Evolutionary conservation across 2,329 filamentous ascomycete species (phyloP).

Genomic region (Hypoxylon sp.): DNA sequence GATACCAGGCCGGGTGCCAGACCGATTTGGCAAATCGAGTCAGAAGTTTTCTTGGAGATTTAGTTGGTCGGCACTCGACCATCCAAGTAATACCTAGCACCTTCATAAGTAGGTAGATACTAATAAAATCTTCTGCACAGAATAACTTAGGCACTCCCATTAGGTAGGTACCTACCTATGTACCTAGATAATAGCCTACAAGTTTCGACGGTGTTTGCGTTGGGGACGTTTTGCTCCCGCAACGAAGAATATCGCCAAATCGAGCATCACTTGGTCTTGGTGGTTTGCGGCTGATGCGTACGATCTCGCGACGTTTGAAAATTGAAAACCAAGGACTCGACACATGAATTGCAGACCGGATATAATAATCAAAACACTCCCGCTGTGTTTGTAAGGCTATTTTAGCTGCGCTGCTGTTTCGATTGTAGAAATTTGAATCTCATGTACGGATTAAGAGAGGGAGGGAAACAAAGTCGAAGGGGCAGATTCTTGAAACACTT

Average conservation of each 20-base stretch:
- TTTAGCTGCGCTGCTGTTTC: too few species aligned
- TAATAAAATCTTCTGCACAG: neutral
- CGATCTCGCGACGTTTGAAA: slow-evolving; percentile 6
- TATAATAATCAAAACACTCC: neutral
- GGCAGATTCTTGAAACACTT: too few species aligned
- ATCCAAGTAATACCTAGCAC: too few species aligned
- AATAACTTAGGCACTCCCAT: neutral
- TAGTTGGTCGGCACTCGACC: neutral
- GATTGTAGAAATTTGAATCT: neutral
- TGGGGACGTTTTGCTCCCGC: too few species aligned
- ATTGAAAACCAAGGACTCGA: neutral
- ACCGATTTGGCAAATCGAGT: neutral
- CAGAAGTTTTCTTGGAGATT: neutral
- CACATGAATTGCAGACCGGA: neutral
- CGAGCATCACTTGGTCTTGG: neutral
- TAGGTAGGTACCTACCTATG: neutral
- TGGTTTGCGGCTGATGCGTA: slow-evolving; percentile 15
- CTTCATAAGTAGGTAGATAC: too few species aligned
- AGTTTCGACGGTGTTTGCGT: too few species aligned
- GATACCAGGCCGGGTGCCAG: neutral
- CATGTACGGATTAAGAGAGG: slow-evolving; percentile 1
- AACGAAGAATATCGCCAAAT: neutral
- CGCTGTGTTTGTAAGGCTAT: too few species aligned
- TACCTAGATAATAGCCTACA: neutral
- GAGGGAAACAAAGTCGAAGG: neutral